Evolutionary conservation across 2,329 filamentous ascomycete genomes (phyloP), one percentile per base, ranked within the genome.

Genomic region (Colletotrichum zoysiae): DNA sequence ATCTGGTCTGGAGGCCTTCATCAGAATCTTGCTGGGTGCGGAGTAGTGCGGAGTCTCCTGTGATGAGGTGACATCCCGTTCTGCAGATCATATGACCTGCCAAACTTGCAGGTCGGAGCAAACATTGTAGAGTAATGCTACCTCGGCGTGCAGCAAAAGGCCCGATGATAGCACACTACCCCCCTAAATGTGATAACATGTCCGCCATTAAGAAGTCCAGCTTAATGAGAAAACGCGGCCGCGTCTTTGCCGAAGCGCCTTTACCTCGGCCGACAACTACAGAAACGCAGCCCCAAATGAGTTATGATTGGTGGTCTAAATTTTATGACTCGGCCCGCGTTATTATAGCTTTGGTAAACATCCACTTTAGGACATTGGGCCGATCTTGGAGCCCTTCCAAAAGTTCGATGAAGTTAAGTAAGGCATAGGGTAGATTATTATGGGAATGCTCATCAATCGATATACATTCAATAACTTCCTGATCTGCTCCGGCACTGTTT

Each of bases 41-140:
- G 69, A 71, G 69, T 69, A 69, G 42, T 50, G 69, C 65, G 65
- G 65, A 71, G 69, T 71, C 23, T 42, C 16, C 5, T 38, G 38
- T 5, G 16, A 20, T 38, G 48, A 35, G 69, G 59, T 69, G 23
- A 20, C 55, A 63, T 63, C 23, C 53, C 23, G 55, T 30, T 65
- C 40, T 71, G 38, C 40, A 12, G 53, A 68, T 71, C 65, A 71
- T 53, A 69, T 56, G 59, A 64, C 30, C 23, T 51, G 63, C 56
- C 62, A 51, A 59, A 12, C 55, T 44, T 23, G 42, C 44, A 42
- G 61, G n/a, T 5, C 0, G 12, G 40, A 38, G n/a, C 16, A 3
- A 26, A 12, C 3, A 5, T 11, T 18, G 3, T 14, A 26, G 20
- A 16, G 33, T 26, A 16, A 50, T 48, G 53, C 50, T 53, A 48